Percentiles rank a stretch among this genome's conserved stretches.
phyloP scores from a whole-genome alignment of 495 filamentous ascomycete genomes.

The Hypoxylon subgilvum region DNA sequence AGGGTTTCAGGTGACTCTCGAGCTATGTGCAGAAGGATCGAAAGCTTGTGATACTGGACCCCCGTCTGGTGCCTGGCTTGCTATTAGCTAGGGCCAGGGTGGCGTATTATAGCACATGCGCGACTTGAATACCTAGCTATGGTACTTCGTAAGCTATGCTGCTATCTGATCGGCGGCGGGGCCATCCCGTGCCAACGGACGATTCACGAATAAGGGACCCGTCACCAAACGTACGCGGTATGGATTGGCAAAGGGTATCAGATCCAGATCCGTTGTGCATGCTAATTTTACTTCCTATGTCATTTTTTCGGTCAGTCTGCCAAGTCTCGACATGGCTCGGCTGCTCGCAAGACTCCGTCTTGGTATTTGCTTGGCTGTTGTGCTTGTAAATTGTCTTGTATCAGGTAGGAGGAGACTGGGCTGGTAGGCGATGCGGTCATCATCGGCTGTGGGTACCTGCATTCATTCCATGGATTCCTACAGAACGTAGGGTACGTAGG shows the following conservation, averaged over 20 bases:
- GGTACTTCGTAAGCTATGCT: neutral
- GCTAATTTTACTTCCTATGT: constrained; percentile 28
- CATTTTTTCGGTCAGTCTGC: constrained; percentile 6
- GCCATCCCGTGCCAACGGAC: constrained; percentile 10
- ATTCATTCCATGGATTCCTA: neutral
- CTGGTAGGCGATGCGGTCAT: constrained; percentile 15
- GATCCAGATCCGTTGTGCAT: constrained; percentile 15
- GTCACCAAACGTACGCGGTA: constrained; percentile 4
- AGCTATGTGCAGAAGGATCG: constrained; percentile 1
- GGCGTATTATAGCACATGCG: neutral
- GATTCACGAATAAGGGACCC: constrained; percentile 32
- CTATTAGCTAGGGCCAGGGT: constrained; percentile 2
- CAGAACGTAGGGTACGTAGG: neutral
- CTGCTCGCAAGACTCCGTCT: constrained; percentile 23
- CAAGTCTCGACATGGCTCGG: constrained; percentile 3
- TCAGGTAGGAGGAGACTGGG: neutral
- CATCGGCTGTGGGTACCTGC: constrained; percentile 11
- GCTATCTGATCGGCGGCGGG: constrained; percentile 30
- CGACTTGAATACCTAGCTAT: neutral
- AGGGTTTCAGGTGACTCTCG: constrained; percentile 8
- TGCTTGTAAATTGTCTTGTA: constrained; percentile 1
- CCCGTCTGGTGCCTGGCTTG: constrained; percentile 8
- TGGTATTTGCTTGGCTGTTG: constrained; percentile 24
- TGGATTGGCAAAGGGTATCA: constrained; percentile 18
- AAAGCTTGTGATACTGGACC: constrained; percentile 26